These are phyloP conservation scores for Mortierella sp. DNA, from an alignment of 371 early-diverging fungal species.

Conservation along the genomic window DNA sequence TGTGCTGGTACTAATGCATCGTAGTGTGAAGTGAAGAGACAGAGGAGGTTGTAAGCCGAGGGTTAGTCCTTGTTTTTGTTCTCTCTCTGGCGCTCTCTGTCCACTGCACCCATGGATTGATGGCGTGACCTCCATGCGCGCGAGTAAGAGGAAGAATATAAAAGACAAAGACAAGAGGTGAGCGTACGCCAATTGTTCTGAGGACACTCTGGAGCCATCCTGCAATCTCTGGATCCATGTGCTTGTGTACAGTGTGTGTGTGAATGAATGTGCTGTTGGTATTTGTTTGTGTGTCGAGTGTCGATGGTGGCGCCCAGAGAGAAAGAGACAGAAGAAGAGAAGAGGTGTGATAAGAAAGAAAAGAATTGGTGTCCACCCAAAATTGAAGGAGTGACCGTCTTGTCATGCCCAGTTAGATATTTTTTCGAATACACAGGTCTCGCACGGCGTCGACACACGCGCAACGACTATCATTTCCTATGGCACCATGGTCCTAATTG, in stretches of 20 bases:
- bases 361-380: background rate
- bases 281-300: background rate
- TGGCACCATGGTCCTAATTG: too few species aligned
- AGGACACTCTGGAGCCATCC: slow-evolving; percentile 52
- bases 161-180: background rate
- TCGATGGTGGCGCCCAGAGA: background rate
- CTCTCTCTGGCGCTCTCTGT: background rate
- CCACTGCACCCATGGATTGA: background rate
- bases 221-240: slow-evolving; percentile 55
- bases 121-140: background rate
- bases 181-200: slow-evolving; percentile 46
- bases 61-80: too few species aligned
- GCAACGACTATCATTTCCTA: too few species aligned
- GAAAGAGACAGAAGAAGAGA: background rate
- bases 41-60: too few species aligned
- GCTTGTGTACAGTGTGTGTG: background rate
- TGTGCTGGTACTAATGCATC: slow-evolving; percentile 70
- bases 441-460: too few species aligned
- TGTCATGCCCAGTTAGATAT: too few species aligned
- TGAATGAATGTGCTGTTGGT: background rate
- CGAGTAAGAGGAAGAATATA: background rate
- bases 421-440: too few species aligned
- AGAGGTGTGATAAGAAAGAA: background rate
- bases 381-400: background rate
- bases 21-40: background rate